Evolutionary conservation across 805 yeast species (phyloP).

Genomic region (Ogataea haglerorum): DNA sequence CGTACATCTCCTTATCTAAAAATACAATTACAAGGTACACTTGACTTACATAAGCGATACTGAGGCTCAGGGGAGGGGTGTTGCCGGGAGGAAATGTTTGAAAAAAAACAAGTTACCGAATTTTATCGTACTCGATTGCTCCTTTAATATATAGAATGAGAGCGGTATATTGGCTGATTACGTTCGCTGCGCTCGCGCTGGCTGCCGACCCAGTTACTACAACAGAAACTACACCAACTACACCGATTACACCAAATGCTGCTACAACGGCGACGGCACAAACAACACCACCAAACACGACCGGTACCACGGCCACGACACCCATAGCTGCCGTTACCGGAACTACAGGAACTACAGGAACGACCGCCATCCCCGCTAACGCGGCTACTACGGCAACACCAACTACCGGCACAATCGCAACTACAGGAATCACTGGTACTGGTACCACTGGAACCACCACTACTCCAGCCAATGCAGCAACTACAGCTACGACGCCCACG

Average conservation of each 20-base stretch:
- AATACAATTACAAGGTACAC: background rate
- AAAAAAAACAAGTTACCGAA: conserved; percentile 2
- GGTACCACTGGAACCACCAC: conserved; percentile 25
- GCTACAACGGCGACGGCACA: conserved; percentile 16
- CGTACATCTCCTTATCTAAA: background rate
- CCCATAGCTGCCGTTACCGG: conserved; percentile 3
- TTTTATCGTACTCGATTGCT: background rate
- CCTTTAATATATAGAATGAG: conserved; percentile 8
- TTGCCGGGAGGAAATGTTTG: background rate
- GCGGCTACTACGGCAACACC: conserved; percentile 11
- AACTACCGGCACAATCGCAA: conserved; percentile 2
- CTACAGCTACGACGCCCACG: conserved; percentile 25
- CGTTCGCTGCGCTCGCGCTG: conserved; percentile 6
- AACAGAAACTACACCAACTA: conserved; percentile 9
- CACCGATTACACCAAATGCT: conserved; percentile 9
- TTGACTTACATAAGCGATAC: background rate
- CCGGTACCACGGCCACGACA: background rate
- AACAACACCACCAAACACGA: conserved; percentile 2
- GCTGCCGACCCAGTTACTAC: conserved; percentile 17
- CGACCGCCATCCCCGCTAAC: conserved; percentile 12
- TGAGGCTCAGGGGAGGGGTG: background rate
- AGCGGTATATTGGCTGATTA: conserved; percentile 6
- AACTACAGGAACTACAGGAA: conserved; percentile 1
- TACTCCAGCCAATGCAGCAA: no score
- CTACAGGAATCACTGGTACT: conserved; percentile 14